These are phyloP conservation scores for Powellomyces hirtus DNA, from an alignment of 192 early-diverging fungal species.

Conservation along the genomic window DNA sequence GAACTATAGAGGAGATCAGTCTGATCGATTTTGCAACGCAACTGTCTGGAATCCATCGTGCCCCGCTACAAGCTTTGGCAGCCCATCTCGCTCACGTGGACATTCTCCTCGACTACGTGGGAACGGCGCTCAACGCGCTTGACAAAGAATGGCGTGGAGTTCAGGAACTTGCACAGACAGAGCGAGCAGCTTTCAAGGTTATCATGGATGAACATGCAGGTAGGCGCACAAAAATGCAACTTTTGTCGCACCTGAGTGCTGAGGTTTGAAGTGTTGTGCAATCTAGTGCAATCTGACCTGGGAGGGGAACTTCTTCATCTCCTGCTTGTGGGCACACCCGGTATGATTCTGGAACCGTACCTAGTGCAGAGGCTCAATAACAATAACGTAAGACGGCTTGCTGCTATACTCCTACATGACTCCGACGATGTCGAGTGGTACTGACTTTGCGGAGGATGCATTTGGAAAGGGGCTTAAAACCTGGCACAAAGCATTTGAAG, in stretches of 20 bases:
- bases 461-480: too few species aligned
- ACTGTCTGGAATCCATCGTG: background rate
- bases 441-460: too few species aligned
- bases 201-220: background rate
- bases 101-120: background rate
- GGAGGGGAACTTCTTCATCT: conserved; percentile 4
- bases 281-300: conserved; percentile 1
- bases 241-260: too few species aligned
- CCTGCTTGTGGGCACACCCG: conserved; percentile 4
- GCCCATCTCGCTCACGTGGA: background rate
- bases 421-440: too few species aligned
- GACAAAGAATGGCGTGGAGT: background rate
- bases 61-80: background rate
- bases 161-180: background rate
- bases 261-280: too few species aligned
- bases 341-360: conserved; percentile 10
- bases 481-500: too few species aligned
- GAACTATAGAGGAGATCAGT: too few species aligned
- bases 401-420: too few species aligned
- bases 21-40: background rate
- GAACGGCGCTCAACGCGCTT: background rate
- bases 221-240: too few species aligned
- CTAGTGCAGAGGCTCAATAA: conserved; percentile 3
- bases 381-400: too few species aligned
- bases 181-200: background rate